phyloP scores from a whole-genome alignment of 108 stramenopile genomes.

The Licmophora abbreviata region DNA sequence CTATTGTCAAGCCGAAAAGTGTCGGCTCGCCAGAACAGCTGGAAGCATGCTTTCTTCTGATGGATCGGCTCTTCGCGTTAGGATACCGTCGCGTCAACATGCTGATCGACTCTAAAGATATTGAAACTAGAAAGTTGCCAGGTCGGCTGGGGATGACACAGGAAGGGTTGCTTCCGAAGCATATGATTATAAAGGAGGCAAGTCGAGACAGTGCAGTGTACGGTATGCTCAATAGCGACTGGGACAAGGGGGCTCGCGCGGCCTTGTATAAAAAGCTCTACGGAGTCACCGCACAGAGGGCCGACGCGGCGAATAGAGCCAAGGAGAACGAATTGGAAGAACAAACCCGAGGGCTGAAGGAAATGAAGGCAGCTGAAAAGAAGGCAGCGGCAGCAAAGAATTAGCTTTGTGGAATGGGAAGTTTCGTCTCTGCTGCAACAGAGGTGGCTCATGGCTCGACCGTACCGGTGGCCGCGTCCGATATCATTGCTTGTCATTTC shows the following conservation, averaged over 20 bases:
- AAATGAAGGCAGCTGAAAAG: no score
- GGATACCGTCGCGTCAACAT: slow-evolving; percentile 78
- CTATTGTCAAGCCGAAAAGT: slow-evolving; percentile 48
- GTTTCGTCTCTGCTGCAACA: no score
- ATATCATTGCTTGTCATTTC: no score
- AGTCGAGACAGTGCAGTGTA: slow-evolving; percentile 74
- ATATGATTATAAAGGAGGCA: slow-evolving; percentile 72
- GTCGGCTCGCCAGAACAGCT: slow-evolving; percentile 56
- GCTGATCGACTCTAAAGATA: slow-evolving; percentile 61
- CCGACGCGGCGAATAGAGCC: slow-evolving; percentile 46
- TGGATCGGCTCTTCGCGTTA: slow-evolving; percentile 74
- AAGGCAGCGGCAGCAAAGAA: no score
- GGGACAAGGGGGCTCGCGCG: slow-evolving; percentile 69
- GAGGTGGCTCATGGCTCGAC: no score
- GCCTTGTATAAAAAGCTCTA: slow-evolving; percentile 61
- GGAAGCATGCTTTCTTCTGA: slow-evolving; percentile 69
- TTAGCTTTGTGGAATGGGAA: no score
- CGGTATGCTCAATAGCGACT: slow-evolving; percentile 81
- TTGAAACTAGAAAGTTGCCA: slow-evolving; percentile 37
- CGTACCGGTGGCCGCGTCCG: no score
- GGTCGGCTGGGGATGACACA: slow-evolving; percentile 65
- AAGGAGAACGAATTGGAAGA: slow-evolving; percentile 68
- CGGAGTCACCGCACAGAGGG: slow-evolving; percentile 40
- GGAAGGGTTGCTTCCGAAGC: slow-evolving; percentile 60
- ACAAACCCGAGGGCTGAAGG: no score